Evolutionary conservation across 257 asterid species (phyloP).

Genomic region (Solanum clarkiae): DNA sequence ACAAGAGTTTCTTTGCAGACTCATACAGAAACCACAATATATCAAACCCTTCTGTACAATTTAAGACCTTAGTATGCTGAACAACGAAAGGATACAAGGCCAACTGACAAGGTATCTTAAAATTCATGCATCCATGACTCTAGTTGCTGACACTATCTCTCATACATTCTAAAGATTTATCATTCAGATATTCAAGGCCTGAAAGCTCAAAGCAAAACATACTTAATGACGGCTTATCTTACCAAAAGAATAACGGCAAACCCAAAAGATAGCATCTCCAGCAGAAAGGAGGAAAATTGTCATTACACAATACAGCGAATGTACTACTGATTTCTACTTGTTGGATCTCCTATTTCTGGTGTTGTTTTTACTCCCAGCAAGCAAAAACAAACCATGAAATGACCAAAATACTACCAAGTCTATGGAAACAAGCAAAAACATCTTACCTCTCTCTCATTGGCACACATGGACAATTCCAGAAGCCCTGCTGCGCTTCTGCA

Average conservation of each 20-base stretch:
- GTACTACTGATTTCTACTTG: not conserved
- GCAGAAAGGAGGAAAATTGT: not conserved
- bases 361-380: not conserved
- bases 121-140: not conserved
- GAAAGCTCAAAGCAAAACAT: not conserved
- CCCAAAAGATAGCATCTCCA: not conserved
- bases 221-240: not conserved
- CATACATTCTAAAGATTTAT: not conserved
- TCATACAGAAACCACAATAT: not conserved
- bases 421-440: not conserved
- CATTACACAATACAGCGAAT: not conserved
- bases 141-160: not conserved
- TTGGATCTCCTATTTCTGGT: not conserved
- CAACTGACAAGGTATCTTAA: not conserved
- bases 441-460: constrained; percentile 62
- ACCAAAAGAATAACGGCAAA: not conserved
- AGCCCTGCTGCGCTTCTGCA: constrained; percentile 93
- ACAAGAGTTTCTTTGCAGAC: not conserved
- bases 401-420: not conserved
- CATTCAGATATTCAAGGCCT: not conserved
- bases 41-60: not conserved
- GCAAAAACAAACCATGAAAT: not conserved
- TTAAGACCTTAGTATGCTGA: not conserved
- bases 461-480: constrained; percentile 91
- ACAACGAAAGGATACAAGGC: not conserved